Evolutionary conservation across 768 basidiomycete species (phyloP).

Genomic region (Asterophora lycoperdoides): DNA sequence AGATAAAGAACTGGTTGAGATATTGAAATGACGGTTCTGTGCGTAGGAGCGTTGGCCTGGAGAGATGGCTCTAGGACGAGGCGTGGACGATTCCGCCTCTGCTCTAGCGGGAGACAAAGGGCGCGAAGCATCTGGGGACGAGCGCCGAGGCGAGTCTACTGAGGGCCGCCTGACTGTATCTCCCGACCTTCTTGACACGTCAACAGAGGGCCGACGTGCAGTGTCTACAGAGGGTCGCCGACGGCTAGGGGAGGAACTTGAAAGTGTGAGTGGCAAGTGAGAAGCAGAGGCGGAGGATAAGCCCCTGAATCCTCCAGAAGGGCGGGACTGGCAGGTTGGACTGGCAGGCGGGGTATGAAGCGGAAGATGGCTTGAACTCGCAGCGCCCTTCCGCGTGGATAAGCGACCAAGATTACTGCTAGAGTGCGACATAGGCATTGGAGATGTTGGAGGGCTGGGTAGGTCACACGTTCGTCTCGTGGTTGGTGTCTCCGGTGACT

Average conservation of each 20-base stretch:
- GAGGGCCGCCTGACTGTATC: constrained; percentile 18
- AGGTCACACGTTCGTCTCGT: constrained; percentile 34
- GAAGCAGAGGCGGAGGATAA: constrained; percentile 47
- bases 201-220: constrained; percentile 32
- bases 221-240: constrained; percentile 37
- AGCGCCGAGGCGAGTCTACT: constrained; percentile 26
- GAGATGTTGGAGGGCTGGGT: constrained; percentile 44
- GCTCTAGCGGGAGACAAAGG: constrained; percentile 14
- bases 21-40: constrained; percentile 54
- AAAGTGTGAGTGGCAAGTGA: constrained; percentile 42
- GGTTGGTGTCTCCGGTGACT: constrained; percentile 34
- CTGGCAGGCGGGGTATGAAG: constrained; percentile 34
- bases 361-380: constrained; percentile 41
- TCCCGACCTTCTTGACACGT: constrained; percentile 31
- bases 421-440: constrained; percentile 38
- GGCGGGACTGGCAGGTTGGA: constrained; percentile 42
- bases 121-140: constrained; percentile 35
- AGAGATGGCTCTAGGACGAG: constrained; percentile 42
- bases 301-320: constrained; percentile 43
- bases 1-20: constrained; percentile 54
- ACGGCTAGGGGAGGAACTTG: constrained; percentile 28
- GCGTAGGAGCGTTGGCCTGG: constrained; percentile 47
- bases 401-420: constrained; percentile 30
- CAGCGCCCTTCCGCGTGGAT: constrained; percentile 30
- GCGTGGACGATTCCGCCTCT: constrained; percentile 40